Percentiles rank a stretch among this genome's conserved stretches.
These are phyloP conservation scores for Cicer cuneatum DNA, from an alignment of 306 rosid species.

Conservation along the genomic window DNA sequence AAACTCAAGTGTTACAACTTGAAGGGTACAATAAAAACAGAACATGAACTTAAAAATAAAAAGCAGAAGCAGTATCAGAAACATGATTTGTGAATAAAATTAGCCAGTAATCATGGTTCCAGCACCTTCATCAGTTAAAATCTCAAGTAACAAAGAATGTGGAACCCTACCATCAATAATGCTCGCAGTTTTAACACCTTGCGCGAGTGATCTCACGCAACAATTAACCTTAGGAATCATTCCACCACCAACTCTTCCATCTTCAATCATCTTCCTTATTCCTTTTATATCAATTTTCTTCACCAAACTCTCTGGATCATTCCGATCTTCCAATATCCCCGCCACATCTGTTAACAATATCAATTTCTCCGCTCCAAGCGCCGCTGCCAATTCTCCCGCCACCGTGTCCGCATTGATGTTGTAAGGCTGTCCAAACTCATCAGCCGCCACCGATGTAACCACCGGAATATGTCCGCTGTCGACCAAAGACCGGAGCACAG, in stretches of 20 bases:
- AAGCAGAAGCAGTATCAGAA: neutral
- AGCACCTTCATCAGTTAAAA: conserved; percentile 92
- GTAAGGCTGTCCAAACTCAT: conserved; percentile 75
- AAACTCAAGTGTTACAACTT: conserved; percentile 3
- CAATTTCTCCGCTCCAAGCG: conserved; percentile 90
- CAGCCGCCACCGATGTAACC: conserved; percentile 87
- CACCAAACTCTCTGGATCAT: conserved; percentile 70
- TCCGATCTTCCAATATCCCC: conserved; percentile 69
- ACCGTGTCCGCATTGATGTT: conserved; percentile 92
- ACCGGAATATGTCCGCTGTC: conserved; percentile 78
- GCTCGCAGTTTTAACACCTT: conserved; percentile 86
- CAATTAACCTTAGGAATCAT: conserved; percentile 96
- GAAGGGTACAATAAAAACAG: neutral
- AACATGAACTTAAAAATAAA: neutral
- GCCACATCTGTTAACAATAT: conserved; percentile 90
- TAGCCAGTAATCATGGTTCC: conserved; percentile 90
- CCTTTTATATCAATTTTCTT: conserved; percentile 75
- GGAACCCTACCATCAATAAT: conserved; percentile 84
- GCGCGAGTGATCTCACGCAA: conserved; percentile 78
- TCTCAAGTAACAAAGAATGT: conserved; percentile 81
- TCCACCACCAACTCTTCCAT: conserved; percentile 79
- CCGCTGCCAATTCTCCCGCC: conserved; percentile 90
- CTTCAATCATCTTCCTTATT: conserved; percentile 73
- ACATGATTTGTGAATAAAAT: neutral
- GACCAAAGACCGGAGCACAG: conserved; percentile 64